phyloP scores from a whole-genome alignment of 495 filamentous ascomycete species.

The Chaetomium cochliodes region DNA sequence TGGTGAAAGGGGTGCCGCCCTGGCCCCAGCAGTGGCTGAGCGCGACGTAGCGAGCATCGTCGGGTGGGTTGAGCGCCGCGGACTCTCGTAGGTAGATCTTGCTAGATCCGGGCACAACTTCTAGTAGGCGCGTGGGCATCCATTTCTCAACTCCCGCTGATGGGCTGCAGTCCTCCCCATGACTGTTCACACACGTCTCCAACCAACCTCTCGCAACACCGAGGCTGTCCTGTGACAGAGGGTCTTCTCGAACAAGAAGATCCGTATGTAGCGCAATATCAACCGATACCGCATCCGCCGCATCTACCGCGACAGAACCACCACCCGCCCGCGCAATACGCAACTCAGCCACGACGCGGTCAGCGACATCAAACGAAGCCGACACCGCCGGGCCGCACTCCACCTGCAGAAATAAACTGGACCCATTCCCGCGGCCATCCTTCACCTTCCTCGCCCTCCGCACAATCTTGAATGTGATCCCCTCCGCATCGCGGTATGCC shows the following conservation, averaged over 20 bases:
- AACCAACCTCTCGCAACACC: slow-evolving; percentile 20
- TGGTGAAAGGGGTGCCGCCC: slow-evolving; percentile 21
- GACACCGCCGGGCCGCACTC: not conserved
- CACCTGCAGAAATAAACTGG: slow-evolving; percentile 11
- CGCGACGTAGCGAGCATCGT: slow-evolving; percentile 27
- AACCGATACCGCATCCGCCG: not conserved
- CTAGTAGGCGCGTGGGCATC: slow-evolving; percentile 26
- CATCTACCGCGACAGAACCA: not conserved
- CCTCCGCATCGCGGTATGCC: slow-evolving; percentile 15
- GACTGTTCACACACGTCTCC: slow-evolving; percentile 19
- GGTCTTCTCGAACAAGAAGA: slow-evolving; percentile 6
- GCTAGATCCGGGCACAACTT: not conserved
- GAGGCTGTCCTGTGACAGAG: slow-evolving; percentile 21
- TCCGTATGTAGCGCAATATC: not conserved
- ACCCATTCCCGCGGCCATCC: slow-evolving; percentile 11
- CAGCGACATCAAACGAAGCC: slow-evolving; percentile 17
- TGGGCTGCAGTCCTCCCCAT: slow-evolving; percentile 20
- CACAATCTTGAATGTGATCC: slow-evolving; percentile 12
- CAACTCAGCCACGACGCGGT: slow-evolving; percentile 15
- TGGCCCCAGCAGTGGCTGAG: slow-evolving; percentile 36
- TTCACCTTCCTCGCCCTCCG: slow-evolving; percentile 1
- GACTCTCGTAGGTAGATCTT: slow-evolving; percentile 21
- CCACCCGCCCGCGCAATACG: slow-evolving; percentile 10
- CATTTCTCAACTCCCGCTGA: not conserved
- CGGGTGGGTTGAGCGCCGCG: not conserved